These are phyloP conservation scores for Brassica hybrid DNA, from an alignment of 441 rosid species.

Conservation along the genomic window DNA sequence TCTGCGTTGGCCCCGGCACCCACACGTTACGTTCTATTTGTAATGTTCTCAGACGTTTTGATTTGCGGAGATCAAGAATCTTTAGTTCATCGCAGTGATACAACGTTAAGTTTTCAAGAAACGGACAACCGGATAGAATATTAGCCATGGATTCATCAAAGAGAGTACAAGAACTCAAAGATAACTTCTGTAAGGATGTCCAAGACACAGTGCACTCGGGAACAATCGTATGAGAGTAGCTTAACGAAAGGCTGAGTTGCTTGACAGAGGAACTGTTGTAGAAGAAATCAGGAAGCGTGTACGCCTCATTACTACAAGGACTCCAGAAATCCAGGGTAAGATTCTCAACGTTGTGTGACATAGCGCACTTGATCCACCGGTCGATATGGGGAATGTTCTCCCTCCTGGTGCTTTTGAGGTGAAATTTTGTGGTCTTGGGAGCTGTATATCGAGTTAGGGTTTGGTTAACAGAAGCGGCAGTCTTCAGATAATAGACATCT, in stretches of 20 bases:
- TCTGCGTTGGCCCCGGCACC: not conserved
- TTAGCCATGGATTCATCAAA: not conserved
- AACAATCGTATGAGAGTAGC: not conserved
- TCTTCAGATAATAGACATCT: not conserved
- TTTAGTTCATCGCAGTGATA: not conserved
- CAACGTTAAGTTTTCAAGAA: not conserved
- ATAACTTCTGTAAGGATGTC: conserved; percentile 7
- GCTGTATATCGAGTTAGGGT: not conserved
- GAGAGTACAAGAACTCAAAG: not conserved
- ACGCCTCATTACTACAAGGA: not conserved
- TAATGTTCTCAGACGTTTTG: conserved; percentile 4
- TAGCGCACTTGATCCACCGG: not conserved
- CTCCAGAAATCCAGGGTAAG: not conserved
- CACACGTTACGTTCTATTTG: not conserved
- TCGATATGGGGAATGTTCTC: not conserved
- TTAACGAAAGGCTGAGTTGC: not conserved
- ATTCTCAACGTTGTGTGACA: not conserved
- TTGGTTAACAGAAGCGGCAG: not conserved
- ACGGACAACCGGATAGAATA: not conserved
- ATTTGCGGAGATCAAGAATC: conserved; percentile 19
- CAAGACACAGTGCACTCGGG: conserved; percentile 15
- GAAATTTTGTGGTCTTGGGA: not conserved
- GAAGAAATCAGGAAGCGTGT: not conserved
- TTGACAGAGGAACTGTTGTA: not conserved
- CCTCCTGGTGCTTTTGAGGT: not conserved